Evolutionary conservation across 257 asterid genomes (phyloP), one percentile per base, ranked within the genome.

Genomic region (Paraleonurus japonicus): DNA sequence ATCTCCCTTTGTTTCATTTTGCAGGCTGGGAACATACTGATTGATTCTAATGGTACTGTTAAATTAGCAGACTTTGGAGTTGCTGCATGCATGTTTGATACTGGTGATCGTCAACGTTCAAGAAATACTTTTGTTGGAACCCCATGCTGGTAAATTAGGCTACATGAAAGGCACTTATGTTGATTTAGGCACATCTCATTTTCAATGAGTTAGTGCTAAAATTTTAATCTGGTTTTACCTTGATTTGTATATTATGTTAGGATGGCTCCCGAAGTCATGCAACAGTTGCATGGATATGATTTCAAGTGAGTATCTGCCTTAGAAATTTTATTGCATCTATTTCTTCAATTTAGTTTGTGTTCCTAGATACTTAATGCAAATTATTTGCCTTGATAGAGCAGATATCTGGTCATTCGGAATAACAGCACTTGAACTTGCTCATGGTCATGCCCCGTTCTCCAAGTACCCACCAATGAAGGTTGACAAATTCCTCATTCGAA

Each of bases 221-320:
- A 33, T 75, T 63, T 17, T 32, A 65, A 62, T n/a, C 47, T 47
- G 65, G 1, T 35, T 67, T 61, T 68, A 30, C 43, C 67, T 33
- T 23, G 35, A 69, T 70, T 15, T 54, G 13, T 47, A 24, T 67
- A 8, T 30, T 71, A 68, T 69, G 61, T 50, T 83, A 95, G 99
- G 99, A 95, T 95, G 99, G 99, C 99, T 60, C 99, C 99, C 60
- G 99, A 92, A 85, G 99, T 95, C 70, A 92, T 95, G 98, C 98
- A 95, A 83, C 99, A 92, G 73, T 78, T 92, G 77, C 97, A 92
- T 86, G 99, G 99, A 82, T 92, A 95, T 79, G 98, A 95, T 82
- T 95, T 95, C 83, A 95, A 92, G 99, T 92, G 75, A 76, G 98
- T 69, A 75, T 74, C 75, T 54, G 15, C 43, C 57, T 50, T 26